These are phyloP conservation scores for Rutstroemia sp. DNA, from an alignment of 2,329 filamentous ascomycete genomes.

Conservation along the genomic window DNA sequence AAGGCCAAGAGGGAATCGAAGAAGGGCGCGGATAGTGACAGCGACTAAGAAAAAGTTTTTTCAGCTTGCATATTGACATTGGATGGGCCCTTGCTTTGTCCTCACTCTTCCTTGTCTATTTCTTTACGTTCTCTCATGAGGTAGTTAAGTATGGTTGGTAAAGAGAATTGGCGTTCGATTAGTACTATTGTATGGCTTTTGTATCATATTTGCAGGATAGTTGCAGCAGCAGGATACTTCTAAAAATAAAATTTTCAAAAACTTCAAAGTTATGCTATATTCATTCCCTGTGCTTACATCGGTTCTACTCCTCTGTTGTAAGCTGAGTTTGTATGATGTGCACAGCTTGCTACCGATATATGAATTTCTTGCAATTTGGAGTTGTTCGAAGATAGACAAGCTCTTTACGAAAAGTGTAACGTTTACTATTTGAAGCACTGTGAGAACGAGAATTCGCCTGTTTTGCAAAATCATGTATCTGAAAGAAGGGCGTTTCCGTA, in stretches of 20 bases:
- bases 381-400: no score
- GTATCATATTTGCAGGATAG: slow-evolving; percentile 21
- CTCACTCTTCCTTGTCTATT: neutral
- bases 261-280: neutral
- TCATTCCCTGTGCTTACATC: neutral
- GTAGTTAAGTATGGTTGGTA: neutral
- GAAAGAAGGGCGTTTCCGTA: no score
- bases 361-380: no score
- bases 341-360: no score
- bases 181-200: neutral
- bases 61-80: neutral
- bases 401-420: no score
- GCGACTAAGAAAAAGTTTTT: slow-evolving; percentile 34
- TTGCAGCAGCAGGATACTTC: slow-evolving; percentile 9
- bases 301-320: neutral
- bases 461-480: no score
- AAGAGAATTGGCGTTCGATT: neutral
- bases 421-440: no score
- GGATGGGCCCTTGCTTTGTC: neutral
- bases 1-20: slow-evolving; percentile 43
- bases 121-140: neutral
- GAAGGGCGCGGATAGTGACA: slow-evolving; percentile 37
- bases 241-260: neutral
- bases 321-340: neutral
- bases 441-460: no score